These are phyloP conservation scores for Cucumis cinereus DNA, from an alignment of 306 rosid genomes.

Conservation along the genomic window DNA sequence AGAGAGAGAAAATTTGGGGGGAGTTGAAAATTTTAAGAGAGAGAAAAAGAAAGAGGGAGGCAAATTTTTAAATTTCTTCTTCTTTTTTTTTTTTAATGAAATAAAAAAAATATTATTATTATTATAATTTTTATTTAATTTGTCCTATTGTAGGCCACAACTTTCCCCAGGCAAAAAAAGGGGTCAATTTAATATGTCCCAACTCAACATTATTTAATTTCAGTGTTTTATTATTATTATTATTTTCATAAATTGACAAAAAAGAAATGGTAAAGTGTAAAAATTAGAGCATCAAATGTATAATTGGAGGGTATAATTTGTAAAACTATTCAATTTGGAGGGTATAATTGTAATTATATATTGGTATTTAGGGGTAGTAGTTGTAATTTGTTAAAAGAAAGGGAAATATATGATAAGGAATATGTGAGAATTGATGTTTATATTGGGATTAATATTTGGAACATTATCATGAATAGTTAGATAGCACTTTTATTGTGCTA, in stretches of 20 bases:
- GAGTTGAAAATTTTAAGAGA: neutral
- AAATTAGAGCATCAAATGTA: too few relatives aligned
- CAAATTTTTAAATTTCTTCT: neutral
- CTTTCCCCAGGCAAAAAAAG: conserved; percentile 3
- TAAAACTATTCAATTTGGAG: too few relatives aligned
- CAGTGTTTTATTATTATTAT: neutral
- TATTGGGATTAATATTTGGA: neutral
- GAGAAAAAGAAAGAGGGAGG: neutral
- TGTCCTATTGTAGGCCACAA: conserved; percentile 3
- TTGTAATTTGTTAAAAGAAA: neutral
- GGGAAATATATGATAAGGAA: neutral
- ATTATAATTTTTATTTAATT: too few relatives aligned
- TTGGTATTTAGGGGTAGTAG: too few relatives aligned
- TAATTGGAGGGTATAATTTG: too few relatives aligned
- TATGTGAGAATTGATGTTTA: neutral
- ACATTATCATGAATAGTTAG: conserved; percentile 8
- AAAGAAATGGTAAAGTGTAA: neutral
- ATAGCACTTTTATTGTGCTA: neutral
- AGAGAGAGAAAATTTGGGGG: neutral
- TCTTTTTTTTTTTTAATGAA: neutral
- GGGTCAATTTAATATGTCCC: neutral
- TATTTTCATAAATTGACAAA: neutral
- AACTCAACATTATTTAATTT: neutral
- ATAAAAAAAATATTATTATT: too few relatives aligned
- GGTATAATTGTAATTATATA: too few relatives aligned